Base-by-base conservation (phyloP, 352 stramenopile species). In the Pythium rishiriense region DNA sequence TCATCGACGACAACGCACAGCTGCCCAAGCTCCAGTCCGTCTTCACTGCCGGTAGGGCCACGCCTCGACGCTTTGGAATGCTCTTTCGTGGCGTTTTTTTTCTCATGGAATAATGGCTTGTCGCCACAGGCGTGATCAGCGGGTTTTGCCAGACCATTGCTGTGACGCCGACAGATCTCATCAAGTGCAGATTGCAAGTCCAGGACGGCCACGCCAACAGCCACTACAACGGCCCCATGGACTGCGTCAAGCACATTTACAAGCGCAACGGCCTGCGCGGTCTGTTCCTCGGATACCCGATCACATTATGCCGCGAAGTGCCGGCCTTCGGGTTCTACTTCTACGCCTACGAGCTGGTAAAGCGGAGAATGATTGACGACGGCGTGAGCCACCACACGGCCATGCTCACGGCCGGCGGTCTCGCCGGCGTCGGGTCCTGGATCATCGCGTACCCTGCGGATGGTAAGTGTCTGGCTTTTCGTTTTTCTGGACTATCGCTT, bases 281-380 rank as follows among this genome's bases (percentile, higher is more conserved):
- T 7, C 68, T 94, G 7, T 94, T 91, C 54, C 70, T 90, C 12
- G 87, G 87, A 8, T 92, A 90, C 58, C 80, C 73, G 14, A 76
- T 87, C 53, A 96, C 87, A 21, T 51, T 93, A 42, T 85, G 78
- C 57, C 82, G 87, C 15, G 87, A 96, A 46, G 76, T 91, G n/a
- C 82, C 82, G 8, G 89, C 87, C 12, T 96, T 92, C 50, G 85
- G 78, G 4, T 83, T 92, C 58, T 96, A 96, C 69, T 96, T 94
- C 68, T 85, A 68, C 58, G 71, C 85, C 24, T 96, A 96, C 72
- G 87, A 96, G 66, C 81, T 79, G 56, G 69, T 75, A 37, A 94
- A 93, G 73, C 85, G 85, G 54, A 73, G 65, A 51, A 86, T 96
- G 76, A 74, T 90, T 28, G 74, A 76, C 39, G 62, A 63, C 7